Conservation (phyloP, 495 filamentous ascomycete genomes). For the Penicillium cataractarum region DNA sequence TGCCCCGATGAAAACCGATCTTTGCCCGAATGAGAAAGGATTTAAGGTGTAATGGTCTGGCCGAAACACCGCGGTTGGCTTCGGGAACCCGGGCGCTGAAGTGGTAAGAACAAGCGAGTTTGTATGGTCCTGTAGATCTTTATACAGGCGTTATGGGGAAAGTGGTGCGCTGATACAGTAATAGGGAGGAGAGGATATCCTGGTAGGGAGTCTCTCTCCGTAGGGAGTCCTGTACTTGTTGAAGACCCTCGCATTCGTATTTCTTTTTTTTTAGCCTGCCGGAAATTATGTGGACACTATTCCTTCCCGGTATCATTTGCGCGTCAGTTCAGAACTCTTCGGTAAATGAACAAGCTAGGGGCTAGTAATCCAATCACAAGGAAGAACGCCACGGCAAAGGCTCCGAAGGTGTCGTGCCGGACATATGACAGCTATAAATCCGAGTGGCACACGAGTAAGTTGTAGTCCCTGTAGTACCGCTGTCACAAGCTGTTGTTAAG, state of each 20-base stretch:
- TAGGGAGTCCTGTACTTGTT: too few species aligned
- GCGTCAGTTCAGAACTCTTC: neutral
- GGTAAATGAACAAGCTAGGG: neutral
- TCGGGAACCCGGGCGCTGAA: slow-evolving; percentile 22
- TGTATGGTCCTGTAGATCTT: neutral
- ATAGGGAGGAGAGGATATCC: neutral
- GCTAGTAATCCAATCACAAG: slow-evolving; percentile 6
- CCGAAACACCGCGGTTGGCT: slow-evolving; percentile 10
- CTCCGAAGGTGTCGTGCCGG: neutral
- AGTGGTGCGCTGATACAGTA: neutral
- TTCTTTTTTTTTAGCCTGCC: slow-evolving; percentile 2
- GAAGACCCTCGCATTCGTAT: neutral
- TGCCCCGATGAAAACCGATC: slow-evolving; percentile 24
- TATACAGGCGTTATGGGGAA: neutral
- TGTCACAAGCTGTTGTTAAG: neutral
- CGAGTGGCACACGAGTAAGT: neutral
- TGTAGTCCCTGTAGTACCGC: too few species aligned
- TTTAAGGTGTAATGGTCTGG: slow-evolving; percentile 5
- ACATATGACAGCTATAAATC: neutral
- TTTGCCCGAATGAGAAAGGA: slow-evolving; percentile 16
- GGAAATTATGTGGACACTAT: slow-evolving; percentile 1
- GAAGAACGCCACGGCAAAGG: slow-evolving; percentile 1
- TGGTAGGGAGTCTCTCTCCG: neutral
- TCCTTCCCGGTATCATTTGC: too few species aligned
- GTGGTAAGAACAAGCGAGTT: slow-evolving; percentile 27